Evolutionary conservation across 192 early-diverging fungal species (phyloP), one percentile per base, ranked within the genome.

Genomic region (Coemansia sp.): DNA sequence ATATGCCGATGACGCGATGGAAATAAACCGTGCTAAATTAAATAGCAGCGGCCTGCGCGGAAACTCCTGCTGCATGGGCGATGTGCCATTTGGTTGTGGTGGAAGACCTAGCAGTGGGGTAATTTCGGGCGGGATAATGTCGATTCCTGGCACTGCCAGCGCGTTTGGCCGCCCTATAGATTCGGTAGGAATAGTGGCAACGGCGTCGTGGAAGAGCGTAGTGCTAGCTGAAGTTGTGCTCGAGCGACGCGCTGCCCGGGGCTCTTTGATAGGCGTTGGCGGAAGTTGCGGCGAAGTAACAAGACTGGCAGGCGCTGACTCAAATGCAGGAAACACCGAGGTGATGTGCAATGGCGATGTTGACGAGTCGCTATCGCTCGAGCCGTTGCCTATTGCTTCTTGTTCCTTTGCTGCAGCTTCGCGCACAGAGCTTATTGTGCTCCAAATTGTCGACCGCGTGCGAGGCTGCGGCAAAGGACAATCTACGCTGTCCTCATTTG

Each of bases 21-120:
- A 79, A 58, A 90, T 85, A 43, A 88, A 91, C 41, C 89, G 85
- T 14, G 86, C 85, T 53, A 91, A 80, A 56, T 91, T 89, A 65
- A 77, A 77, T 7, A 90, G 69, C 38, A 91, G 64, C 37, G 87
- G 90, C 22, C 71, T 72, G 59, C 67, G 69, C 9, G 79, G 72
- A 19, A 73, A 78, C 32, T 75, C 73, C 51, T 78, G 74, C 63
- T 65, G 53, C 55, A 76, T 57, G 48, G 67, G 59, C 19, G 53
- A 43, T 3, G 70, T 57, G 3, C 37, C 60, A 8, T 7, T 49
- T 21, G 52, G 43, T 19, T 50, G 17, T 0, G 53, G 82, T 5
- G 76, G 68, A 8, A 77, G 71, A 52, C 83, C 79, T 0, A 89
- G 50, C 15, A 64, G 14, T 12, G 66, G 64, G 11, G 55, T 23